Conservation (phyloP, 2,329 filamentous ascomycete species). For the Domatiomyces catenatus region DNA sequence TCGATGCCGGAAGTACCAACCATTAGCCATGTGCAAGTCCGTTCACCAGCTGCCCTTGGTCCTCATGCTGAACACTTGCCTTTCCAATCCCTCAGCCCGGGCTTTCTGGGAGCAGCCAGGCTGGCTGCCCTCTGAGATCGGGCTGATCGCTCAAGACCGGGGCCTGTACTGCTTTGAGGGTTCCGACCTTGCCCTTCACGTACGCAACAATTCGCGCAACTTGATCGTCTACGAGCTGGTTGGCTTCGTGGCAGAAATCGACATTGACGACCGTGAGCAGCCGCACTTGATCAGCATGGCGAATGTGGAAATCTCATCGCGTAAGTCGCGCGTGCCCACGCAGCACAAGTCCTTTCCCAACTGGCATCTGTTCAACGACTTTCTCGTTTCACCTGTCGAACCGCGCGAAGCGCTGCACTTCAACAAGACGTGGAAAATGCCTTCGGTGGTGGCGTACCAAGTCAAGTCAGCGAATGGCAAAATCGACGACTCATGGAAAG, state of each 20-base stretch:
- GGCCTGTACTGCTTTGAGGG: constrained; percentile 93
- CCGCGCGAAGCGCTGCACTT: constrained; percentile 77
- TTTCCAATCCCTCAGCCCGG: constrained; percentile 56
- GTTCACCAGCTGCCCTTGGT: constrained; percentile 70
- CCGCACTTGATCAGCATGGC: constrained; percentile 83
- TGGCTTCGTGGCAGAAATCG: constrained; percentile 78
- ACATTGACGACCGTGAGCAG: constrained; percentile 69
- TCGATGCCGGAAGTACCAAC: constrained; percentile 79
- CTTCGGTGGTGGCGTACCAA: constrained; percentile 77
- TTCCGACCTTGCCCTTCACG: constrained; percentile 65
- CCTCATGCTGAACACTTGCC: constrained; percentile 71
- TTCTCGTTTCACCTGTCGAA: constrained; percentile 67
- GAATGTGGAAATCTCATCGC: constrained; percentile 49
- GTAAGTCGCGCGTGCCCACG: constrained; percentile 44
- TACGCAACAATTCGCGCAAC: constrained; percentile 63
- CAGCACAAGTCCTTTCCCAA: constrained; percentile 40
- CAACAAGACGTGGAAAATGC: constrained; percentile 81
- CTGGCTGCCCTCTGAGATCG: constrained; percentile 88
- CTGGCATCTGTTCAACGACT: constrained; percentile 98
- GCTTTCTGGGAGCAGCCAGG: constrained; percentile 71
- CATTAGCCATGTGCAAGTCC: constrained; percentile 67
- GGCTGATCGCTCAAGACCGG: constrained; percentile 76
- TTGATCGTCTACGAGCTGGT: constrained; percentile 84
- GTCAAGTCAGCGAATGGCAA: constrained; percentile 63
- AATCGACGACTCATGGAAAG: constrained; percentile 76